A percentile compares a stretch with the other conserved stretches of the same genome.
Evolutionary conservation across 331 rosid genomes (phyloP).

Genomic region (Prunus yedoensis): DNA sequence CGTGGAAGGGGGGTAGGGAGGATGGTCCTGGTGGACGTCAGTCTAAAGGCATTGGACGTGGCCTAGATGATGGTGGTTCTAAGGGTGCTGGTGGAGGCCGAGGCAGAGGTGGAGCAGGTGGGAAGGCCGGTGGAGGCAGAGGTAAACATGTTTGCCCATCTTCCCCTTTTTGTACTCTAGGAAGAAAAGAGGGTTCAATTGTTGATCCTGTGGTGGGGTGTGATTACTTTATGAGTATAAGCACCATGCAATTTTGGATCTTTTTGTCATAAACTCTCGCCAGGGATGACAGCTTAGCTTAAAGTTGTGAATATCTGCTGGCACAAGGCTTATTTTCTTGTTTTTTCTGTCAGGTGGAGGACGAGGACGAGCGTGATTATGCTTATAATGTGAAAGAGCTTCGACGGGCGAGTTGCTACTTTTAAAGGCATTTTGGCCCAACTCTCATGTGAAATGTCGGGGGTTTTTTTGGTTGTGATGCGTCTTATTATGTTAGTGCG

Average conservation of each 20-base stretch:
- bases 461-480: not conserved
- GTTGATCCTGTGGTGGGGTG: no score
- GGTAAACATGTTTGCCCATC: constrained; percentile 42
- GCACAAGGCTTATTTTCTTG: not conserved
- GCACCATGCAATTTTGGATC: no score
- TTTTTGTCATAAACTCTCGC: no score
- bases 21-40: constrained; percentile 86
- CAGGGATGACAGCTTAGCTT: not conserved
- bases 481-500: not conserved
- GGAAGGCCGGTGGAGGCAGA: constrained; percentile 75
- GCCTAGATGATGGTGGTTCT: constrained; percentile 75
- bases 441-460: constrained; percentile 24
- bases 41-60: constrained; percentile 94
- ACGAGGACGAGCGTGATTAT: constrained; percentile 64
- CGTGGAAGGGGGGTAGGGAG: constrained; percentile 69
- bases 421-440: constrained; percentile 49
- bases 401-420: constrained; percentile 45
- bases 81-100: constrained; percentile 83
- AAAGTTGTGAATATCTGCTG: no score
- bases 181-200: not conserved
- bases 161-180: not conserved
- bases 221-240: no score
- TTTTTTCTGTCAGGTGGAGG: constrained; percentile 54
- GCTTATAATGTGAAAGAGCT: constrained; percentile 15
- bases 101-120: constrained; percentile 77